Evolutionary conservation across 805 yeast genomes (phyloP), one percentile per base, ranked within the genome.

Genomic region (Wickerhamomyces chaumierensis): DNA sequence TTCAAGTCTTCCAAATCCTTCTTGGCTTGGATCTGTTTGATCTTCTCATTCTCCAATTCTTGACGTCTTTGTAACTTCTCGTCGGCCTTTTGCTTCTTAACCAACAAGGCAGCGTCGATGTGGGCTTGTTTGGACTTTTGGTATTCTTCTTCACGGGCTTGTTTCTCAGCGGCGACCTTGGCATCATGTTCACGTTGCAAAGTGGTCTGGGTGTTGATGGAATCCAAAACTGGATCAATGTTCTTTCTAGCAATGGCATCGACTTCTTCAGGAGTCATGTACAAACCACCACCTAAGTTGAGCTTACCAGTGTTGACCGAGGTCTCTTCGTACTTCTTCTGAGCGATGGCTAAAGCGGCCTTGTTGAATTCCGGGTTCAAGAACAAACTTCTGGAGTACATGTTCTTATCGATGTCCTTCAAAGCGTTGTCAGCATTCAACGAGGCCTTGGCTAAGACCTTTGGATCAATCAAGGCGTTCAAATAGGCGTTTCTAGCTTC

Each of bases 201-300:
- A 18, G 60, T 66, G 17, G 94, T 94, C 53, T 82, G 79, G 35
- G 66, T 60, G 48, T 73, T 67, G 51, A 90, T 75, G 57, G 85
- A 88, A 31, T 66, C 69, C 51, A 90, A 65, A 5, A 90, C 87
- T 8, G 98, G 98, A 47, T 73, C 69, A 41, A 92, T 95, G 52
- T 83, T 68, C 35, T 77, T 70, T 43, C 75, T 63, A 17, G 98
- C 97, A 64, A 90, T 73, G 37, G 70, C 70, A 46, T 84, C 81
- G 44, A 92, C 73, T 52, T 88, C 96, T 17, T 66, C 71, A 42
- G 71, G 81, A 31, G 82, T 67, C 71, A 90, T 75, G 52, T 70
- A 73, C 41, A 84, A 68, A 2, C 96, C 97, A 45, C 94, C 95
- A 43, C 98, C 98, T 45, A 90, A 62, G 52, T 85, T 69, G 49